Evolutionary conservation across 2,329 filamentous ascomycete species (phyloP).

Genomic region (Penicillium griseofulvum): DNA sequence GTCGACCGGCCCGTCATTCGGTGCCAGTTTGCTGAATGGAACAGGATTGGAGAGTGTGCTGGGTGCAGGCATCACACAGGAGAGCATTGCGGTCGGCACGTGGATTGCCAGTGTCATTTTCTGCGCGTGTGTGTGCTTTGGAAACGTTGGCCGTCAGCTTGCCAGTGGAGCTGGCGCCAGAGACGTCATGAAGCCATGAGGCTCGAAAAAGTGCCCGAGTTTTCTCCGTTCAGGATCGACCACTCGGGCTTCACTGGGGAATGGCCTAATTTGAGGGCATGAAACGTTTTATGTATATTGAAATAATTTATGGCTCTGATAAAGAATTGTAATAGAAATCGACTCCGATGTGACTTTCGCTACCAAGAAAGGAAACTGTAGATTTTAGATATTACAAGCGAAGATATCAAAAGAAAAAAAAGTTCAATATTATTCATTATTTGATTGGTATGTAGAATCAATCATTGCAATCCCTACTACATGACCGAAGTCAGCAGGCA

Average conservation of each 20-base stretch:
- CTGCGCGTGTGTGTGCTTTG: slow-evolving; percentile 92
- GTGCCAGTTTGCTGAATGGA: slow-evolving; percentile 28
- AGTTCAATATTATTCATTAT: slow-evolving; percentile 3
- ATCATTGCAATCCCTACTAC: slow-evolving; percentile 61
- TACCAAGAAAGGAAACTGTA: neutral
- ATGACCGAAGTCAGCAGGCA: slow-evolving; percentile 46
- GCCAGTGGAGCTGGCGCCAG: slow-evolving; percentile 48
- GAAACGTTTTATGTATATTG: slow-evolving; percentile 4
- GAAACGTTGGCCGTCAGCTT: slow-evolving; percentile 83
- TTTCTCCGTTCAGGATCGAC: neutral
- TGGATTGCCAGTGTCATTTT: slow-evolving; percentile 95
- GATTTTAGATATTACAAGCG: neutral
- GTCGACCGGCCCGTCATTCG: slow-evolving; percentile 51
- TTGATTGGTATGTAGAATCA: slow-evolving; percentile 48
- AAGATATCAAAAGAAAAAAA: neutral
- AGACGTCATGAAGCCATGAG: slow-evolving; percentile 23
- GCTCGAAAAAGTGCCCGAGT: neutral
- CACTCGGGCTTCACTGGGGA: neutral
- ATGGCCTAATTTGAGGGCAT: neutral
- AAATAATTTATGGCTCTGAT: slow-evolving; percentile 7
- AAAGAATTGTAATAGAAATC: slow-evolving; percentile 3
- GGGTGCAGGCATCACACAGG: slow-evolving; percentile 42
- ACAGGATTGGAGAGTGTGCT: slow-evolving; percentile 32
- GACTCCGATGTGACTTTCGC: neutral
- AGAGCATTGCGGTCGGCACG: slow-evolving; percentile 64